These are phyloP conservation scores for Rhizomucor miehei DNA, from an alignment of 371 early-diverging fungal species.

Conservation along the genomic window DNA sequence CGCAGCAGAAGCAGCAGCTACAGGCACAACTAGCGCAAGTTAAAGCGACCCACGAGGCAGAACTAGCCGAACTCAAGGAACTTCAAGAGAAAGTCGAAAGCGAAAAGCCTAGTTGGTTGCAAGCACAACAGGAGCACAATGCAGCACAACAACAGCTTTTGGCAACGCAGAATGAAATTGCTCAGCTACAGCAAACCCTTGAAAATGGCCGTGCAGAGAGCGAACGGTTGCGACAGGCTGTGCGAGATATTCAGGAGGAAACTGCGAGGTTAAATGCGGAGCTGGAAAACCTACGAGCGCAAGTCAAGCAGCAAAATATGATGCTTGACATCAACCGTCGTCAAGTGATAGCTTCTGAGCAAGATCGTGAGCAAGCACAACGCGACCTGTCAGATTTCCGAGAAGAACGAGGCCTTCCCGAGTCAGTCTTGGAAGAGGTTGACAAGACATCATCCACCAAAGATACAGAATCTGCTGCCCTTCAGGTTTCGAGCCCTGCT, in stretches of 20 bases:
- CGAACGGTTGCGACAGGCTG: slow-evolving; percentile 28
- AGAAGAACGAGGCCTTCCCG: slow-evolving; percentile 19
- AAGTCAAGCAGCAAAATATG: slow-evolving; percentile 43
- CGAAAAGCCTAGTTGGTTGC: slow-evolving; percentile 26
- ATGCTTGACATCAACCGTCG: slow-evolving; percentile 47
- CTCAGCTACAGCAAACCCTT: slow-evolving; percentile 16
- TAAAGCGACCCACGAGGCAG: slow-evolving; percentile 24
- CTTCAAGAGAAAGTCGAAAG: slow-evolving; percentile 16
- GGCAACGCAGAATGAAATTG: slow-evolving; percentile 14
- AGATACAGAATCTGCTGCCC: background rate
- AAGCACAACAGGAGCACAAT: slow-evolving; percentile 23
- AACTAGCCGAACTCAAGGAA: slow-evolving; percentile 11
- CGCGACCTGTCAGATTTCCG: slow-evolving; percentile 37
- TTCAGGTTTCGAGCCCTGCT: background rate
- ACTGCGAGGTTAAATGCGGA: slow-evolving; percentile 21
- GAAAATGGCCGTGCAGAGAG: slow-evolving; percentile 33
- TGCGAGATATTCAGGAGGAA: slow-evolving; percentile 42
- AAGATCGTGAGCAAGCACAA: slow-evolving; percentile 38
- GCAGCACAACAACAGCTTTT: slow-evolving; percentile 23
- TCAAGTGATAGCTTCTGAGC: slow-evolving; percentile 50
- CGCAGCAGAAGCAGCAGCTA: slow-evolving; percentile 24
- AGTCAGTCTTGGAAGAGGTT: background rate
- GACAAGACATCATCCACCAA: background rate
- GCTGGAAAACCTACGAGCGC: slow-evolving; percentile 26
- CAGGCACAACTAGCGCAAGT: slow-evolving; percentile 24